These are phyloP conservation scores for Triticum turgidum DNA, from an alignment of 176 grass and related monocot genomes.

Conservation along the genomic window DNA sequence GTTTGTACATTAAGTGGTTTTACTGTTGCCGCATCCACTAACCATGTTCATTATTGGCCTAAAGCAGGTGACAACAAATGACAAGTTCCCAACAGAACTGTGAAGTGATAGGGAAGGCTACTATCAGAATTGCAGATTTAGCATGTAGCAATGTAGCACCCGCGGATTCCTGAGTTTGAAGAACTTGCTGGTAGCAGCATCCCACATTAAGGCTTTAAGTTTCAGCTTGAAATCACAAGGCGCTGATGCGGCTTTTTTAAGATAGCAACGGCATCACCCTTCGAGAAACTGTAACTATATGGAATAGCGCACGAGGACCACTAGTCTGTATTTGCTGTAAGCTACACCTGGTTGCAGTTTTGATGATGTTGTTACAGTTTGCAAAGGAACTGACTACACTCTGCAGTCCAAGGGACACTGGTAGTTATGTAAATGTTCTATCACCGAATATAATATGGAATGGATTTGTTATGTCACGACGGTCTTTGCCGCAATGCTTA, in stretches of 20 bases:
- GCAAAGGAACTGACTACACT: background rate
- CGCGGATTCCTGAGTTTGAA: constrained; percentile 23
- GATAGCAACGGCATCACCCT: constrained; percentile 46
- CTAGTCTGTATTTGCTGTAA: constrained; percentile 29
- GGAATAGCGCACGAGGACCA: constrained; percentile 10
- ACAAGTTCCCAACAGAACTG: background rate
- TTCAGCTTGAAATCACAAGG: constrained; percentile 17
- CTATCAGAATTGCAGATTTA: constrained; percentile 23
- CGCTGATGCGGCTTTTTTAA: constrained; percentile 43
- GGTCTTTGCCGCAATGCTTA: background rate
- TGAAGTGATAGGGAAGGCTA: constrained; percentile 20
- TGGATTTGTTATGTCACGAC: background rate
- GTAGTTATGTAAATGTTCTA: constrained; percentile 1
- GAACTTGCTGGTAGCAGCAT: constrained; percentile 29
- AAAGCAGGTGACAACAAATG: constrained; percentile 48
- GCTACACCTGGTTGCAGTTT: constrained; percentile 20
- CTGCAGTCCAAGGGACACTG: background rate
- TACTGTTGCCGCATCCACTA: background rate
- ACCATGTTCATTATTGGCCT: constrained; percentile 10
- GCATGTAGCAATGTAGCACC: constrained; percentile 23
- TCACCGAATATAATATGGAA: background rate
- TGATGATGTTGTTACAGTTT: constrained; percentile 17
- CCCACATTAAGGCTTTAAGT: background rate
- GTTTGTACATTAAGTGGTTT: constrained; percentile 1
- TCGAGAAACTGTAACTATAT: constrained; percentile 37